phyloP scores from a whole-genome alignment of 2,329 filamentous ascomycete genomes.

The Trichoderma harzianum region DNA sequence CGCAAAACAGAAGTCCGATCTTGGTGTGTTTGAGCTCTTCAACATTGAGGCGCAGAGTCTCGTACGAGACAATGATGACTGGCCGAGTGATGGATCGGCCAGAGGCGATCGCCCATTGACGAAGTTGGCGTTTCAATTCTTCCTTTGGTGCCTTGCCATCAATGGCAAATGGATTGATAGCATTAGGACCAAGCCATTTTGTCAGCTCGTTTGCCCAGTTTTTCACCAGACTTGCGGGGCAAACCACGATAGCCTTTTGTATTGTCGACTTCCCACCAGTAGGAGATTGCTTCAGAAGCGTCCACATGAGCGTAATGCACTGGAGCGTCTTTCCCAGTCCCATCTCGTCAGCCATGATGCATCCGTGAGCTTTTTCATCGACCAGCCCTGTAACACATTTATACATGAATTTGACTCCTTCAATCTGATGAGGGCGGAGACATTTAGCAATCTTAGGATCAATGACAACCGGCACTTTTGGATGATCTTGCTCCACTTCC shows the following conservation, averaged over 20 bases:
- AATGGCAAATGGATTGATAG: slow-evolving; percentile 89
- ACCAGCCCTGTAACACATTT: slow-evolving; percentile 92
- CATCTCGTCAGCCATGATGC: slow-evolving; percentile 99
- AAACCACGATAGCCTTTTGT: slow-evolving; percentile 95
- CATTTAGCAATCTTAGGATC: slow-evolving; percentile 87
- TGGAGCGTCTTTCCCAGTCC: slow-evolving; percentile 95
- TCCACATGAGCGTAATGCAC: slow-evolving; percentile 97
- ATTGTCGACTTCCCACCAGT: slow-evolving; percentile 93
- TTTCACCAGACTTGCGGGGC: slow-evolving; percentile 90
- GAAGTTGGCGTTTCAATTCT: slow-evolving; percentile 82
- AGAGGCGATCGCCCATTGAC: slow-evolving; percentile 89
- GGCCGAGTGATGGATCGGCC: slow-evolving; percentile 88
- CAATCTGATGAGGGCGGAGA: slow-evolving; percentile 91
- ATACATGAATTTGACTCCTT: slow-evolving; percentile 98
- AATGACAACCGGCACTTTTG: slow-evolving; percentile 94
- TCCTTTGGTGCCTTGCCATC: slow-evolving; percentile 96
- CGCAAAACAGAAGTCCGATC: slow-evolving; percentile 90
- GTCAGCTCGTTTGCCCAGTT: slow-evolving; percentile 98
- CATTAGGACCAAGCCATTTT: slow-evolving; percentile 93
- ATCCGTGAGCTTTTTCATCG: slow-evolving; percentile 88
- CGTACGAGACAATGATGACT: slow-evolving; percentile 96
- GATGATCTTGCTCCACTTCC: slow-evolving; percentile 72
- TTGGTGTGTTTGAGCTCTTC: slow-evolving; percentile 85
- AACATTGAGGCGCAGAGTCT: slow-evolving; percentile 86
- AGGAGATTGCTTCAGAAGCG: slow-evolving; percentile 88